Conservation (phyloP, 352 stramenopile species). For the Pythium plurisporium region DNA sequence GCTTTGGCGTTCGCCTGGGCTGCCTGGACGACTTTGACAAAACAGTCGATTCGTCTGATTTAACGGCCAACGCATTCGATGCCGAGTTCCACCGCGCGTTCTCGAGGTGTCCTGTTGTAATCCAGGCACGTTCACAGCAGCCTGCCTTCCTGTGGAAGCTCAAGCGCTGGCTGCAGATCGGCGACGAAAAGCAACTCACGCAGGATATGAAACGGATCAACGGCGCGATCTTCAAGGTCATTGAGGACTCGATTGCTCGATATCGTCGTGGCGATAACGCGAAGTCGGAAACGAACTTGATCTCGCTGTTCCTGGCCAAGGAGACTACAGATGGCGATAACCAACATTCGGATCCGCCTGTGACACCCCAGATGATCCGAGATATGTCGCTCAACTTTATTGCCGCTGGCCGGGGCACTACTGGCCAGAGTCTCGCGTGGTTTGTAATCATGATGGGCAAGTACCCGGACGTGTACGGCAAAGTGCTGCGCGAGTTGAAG, state of each 20-base stretch:
- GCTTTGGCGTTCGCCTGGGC: slow-evolving; percentile 59
- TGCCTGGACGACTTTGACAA: slow-evolving; percentile 33
- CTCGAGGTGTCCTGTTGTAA: slow-evolving; percentile 17
- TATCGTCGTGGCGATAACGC: not conserved
- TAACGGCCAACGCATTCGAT: slow-evolving; percentile 8
- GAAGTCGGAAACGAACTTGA: slow-evolving; percentile 29
- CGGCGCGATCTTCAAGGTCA: slow-evolving; percentile 24
- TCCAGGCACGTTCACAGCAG: slow-evolving; percentile 24
- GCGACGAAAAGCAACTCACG: slow-evolving; percentile 22
- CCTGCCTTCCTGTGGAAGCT: slow-evolving; percentile 25
- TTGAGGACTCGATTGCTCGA: slow-evolving; percentile 20
- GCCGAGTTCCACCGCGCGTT: slow-evolving; percentile 27
- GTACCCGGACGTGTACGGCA: slow-evolving; percentile 35
- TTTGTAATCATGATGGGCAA: slow-evolving; percentile 70
- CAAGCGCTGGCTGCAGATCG: slow-evolving; percentile 22
- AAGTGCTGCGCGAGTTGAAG: slow-evolving; percentile 28
- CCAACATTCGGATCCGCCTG: not conserved
- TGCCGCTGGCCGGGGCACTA: slow-evolving; percentile 73
- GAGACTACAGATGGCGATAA: slow-evolving; percentile 5
- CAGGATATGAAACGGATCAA: slow-evolving; percentile 26
- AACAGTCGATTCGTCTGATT: not conserved
- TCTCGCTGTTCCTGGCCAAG: slow-evolving; percentile 40
- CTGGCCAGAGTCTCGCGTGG: slow-evolving; percentile 66
- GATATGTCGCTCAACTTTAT: slow-evolving; percentile 80
- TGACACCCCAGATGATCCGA: slow-evolving; percentile 35